Evolutionary conservation across 257 asterid genomes (phyloP), one percentile per base, ranked within the genome.

Genomic region (Echites panduratus): DNA sequence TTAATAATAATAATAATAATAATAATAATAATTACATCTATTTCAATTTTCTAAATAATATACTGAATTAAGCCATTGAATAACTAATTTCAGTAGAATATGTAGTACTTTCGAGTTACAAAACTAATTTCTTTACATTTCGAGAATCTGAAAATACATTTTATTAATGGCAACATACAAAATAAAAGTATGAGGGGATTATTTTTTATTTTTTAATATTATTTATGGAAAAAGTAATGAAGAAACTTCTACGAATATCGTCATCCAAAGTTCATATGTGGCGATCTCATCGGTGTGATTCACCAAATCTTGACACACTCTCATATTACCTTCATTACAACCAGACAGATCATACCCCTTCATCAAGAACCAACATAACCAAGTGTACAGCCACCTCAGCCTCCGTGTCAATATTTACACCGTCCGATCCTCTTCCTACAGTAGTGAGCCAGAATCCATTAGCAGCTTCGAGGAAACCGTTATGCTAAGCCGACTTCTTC

Each of bases 401-500:
- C 22, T 29, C 7, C 67, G 67, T 62, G 67, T 62, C 67, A 32
- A 16, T 0, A 2, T 5, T 24, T 0, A 0, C 13, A 14, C 67
- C 67, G 44, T 62, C 10, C 1, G 45, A 62, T 62, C 67, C 16
- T 6, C 12, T 13, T 32, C 20, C 16, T 3, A 14, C 5, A 56
- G 62, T n/a, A 56, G 32, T 56, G 58, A 53, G 26, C 56, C 62
- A 58, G 70, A 38, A 64, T 64, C 44, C 2, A 14, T 11, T 13
- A 26, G 68, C 61, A 67, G 20, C 58, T 68, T 75, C 73, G 35
- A 59, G 69, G 69, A 68, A 68, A 61, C 70, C 65, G 70, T 59
- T 45, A 24, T 4, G 9, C 26, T 57, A 29, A 71, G 80, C 67
- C 71, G 72, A 52, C 68, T 44, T 29, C 64, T 4, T 19, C 9